A percentile compares a stretch with the other conserved stretches of the same genome.
Evolutionary conservation across 1,284 basidiomycete genomes (phyloP).

Genomic region (Spongiforma sp.): DNA sequence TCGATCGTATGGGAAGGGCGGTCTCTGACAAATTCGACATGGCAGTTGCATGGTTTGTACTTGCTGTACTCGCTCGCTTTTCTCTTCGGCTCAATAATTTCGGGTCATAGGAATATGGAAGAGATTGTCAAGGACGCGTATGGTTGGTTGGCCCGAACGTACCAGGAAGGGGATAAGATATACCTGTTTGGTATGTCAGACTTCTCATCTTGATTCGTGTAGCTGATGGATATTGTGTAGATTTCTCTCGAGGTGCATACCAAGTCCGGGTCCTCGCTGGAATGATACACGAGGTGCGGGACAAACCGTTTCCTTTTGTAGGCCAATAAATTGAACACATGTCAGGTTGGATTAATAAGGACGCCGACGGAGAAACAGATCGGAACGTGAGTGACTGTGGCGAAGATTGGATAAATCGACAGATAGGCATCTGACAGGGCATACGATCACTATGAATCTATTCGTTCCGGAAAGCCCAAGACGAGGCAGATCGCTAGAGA

Average conservation of each 20-base stretch:
- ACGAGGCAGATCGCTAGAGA: not conserved
- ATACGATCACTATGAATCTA: conserved; percentile 38
- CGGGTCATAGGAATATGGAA: not conserved
- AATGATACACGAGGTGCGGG: not conserved
- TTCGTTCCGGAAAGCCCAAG: conserved; percentile 2
- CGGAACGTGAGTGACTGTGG: conserved; percentile 4
- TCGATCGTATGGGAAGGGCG: not conserved
- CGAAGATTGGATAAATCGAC: not conserved
- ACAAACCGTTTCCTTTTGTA: not conserved
- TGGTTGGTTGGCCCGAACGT: not conserved
- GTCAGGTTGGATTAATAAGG: conserved; percentile 20
- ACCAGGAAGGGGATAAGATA: not conserved
- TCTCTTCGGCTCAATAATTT: not conserved
- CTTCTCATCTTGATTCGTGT: not conserved
- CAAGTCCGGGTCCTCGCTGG: not conserved
- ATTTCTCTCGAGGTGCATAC: not conserved
- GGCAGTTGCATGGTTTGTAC: not conserved
- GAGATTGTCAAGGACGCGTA: not conserved
- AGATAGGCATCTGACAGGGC: conserved; percentile 30
- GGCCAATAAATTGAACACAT: not conserved
- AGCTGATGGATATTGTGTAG: not conserved
- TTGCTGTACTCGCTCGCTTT: not conserved
- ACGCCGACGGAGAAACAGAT: conserved; percentile 16
- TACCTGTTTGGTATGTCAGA: not conserved
- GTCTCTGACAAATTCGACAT: not conserved